Percentiles rank a stretch among this genome's conserved stretches.
Conservation (phyloP, 2,329 filamentous ascomycete species). For the Cladosporium sp. region DNA sequence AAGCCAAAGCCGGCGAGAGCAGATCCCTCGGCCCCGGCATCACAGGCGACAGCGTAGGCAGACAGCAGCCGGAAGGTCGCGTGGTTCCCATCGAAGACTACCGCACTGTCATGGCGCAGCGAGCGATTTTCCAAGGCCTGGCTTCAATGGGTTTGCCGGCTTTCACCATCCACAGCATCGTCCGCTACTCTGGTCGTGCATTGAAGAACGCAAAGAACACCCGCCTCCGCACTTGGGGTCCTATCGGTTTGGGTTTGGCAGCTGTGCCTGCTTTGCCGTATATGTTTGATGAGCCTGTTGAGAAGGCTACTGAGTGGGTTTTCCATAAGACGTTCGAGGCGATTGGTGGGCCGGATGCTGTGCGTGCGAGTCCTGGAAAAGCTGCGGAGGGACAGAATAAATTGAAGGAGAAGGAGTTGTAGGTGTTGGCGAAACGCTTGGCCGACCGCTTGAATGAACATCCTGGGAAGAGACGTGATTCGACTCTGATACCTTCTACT, state of each 20-base stretch:
- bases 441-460: too few species aligned
- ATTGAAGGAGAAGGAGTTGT: constrained; percentile 31
- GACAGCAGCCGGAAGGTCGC: constrained; percentile 35
- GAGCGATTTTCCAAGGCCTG: constrained; percentile 82
- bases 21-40: constrained; percentile 17
- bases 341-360: constrained; percentile 61
- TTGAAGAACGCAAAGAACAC: constrained; percentile 77
- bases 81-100: constrained; percentile 82
- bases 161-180: constrained; percentile 89
- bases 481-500: too few species aligned
- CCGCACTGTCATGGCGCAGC: constrained; percentile 81
- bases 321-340: constrained; percentile 78
- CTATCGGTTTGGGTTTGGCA: constrained; percentile 69
- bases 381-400: constrained; percentile 16
- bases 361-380: constrained; percentile 40
- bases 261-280: constrained; percentile 76
- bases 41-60: constrained; percentile 13
- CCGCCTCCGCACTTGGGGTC: constrained; percentile 74
- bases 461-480: too few species aligned
- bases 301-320: constrained; percentile 81
- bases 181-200: constrained; percentile 81
- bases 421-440: background rate
- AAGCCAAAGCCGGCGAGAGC: constrained; percentile 4
- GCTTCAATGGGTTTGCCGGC: constrained; percentile 93
- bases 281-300: constrained; percentile 87